Conservation (phyloP, 768 basidiomycete species). For the Lanmaoa rubissima region DNA sequence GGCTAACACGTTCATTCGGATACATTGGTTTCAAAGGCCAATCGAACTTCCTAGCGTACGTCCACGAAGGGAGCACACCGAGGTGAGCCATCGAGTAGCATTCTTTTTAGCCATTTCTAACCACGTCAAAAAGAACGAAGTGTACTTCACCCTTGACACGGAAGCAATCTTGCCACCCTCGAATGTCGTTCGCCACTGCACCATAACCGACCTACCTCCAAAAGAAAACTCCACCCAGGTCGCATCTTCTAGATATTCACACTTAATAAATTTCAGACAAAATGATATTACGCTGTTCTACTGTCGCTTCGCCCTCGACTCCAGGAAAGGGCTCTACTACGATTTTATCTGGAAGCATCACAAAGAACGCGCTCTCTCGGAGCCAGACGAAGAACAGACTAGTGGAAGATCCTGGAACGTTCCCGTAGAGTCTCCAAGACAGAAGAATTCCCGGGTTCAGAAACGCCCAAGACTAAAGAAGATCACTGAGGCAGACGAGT, state of each 20-base stretch:
- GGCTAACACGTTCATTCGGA: slow-evolving; percentile 50
- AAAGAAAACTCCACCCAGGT: slow-evolving; percentile 2
- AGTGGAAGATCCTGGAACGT: slow-evolving; percentile 51
- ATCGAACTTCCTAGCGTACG: slow-evolving; percentile 59
- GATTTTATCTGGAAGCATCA: slow-evolving; percentile 58
- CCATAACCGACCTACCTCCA: slow-evolving; percentile 36
- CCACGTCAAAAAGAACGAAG: slow-evolving; percentile 55
- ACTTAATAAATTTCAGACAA: slow-evolving; percentile 9
- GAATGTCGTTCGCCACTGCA: slow-evolving; percentile 51
- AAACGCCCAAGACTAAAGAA: slow-evolving; percentile 22
- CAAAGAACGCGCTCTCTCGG: slow-evolving; percentile 37
- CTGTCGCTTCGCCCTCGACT: slow-evolving; percentile 59
- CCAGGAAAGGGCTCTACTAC: slow-evolving; percentile 60
- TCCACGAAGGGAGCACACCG: slow-evolving; percentile 55
- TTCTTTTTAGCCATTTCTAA: neutral
- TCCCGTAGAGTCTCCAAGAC: slow-evolving; percentile 21
- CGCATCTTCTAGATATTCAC: slow-evolving; percentile 14
- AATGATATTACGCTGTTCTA: slow-evolving; percentile 40
- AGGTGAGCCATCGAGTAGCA: slow-evolving; percentile 41
- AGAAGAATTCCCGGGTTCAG: slow-evolving; percentile 5
- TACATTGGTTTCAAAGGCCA: slow-evolving; percentile 79
- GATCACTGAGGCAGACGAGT: slow-evolving; percentile 27
- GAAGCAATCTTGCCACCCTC: slow-evolving; percentile 50
- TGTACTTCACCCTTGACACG: slow-evolving; percentile 61
- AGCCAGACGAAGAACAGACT: slow-evolving; percentile 26